These are phyloP conservation scores for Lasiodiplodia hormozganensis DNA, from an alignment of 2,329 filamentous ascomycete genomes.

Conservation along the genomic window DNA sequence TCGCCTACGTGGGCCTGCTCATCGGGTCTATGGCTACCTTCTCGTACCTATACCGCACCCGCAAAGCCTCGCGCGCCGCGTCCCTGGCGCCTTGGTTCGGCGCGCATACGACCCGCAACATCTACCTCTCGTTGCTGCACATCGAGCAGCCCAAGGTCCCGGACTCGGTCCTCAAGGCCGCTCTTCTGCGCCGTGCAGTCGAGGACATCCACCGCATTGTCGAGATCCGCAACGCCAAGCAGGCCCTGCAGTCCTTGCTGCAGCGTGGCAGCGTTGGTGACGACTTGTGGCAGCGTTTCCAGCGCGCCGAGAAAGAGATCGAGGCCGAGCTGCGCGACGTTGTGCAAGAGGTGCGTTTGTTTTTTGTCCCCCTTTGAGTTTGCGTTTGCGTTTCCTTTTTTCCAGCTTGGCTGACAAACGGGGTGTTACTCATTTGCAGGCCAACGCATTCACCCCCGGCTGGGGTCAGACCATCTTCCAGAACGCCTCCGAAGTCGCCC, in stretches of 20 bases:
- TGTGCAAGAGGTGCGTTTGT: slow-evolving; percentile 76
- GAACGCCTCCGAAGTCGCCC: slow-evolving; percentile 92
- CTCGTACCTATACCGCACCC: slow-evolving; percentile 89
- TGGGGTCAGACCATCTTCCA: slow-evolving; percentile 98
- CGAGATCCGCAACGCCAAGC: slow-evolving; percentile 86
- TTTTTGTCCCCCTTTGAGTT: no score
- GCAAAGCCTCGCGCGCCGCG: slow-evolving; percentile 80
- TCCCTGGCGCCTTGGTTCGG: slow-evolving; percentile 95
- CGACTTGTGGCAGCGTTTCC: slow-evolving; percentile 92
- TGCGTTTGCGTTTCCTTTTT: neutral
- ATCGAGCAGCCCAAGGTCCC: slow-evolving; percentile 74
- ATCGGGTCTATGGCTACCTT: slow-evolving; percentile 90
- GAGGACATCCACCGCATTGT: slow-evolving; percentile 95
- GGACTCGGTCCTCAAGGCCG: slow-evolving; percentile 84
- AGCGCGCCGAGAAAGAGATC: slow-evolving; percentile 94
- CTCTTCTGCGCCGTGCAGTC: slow-evolving; percentile 84
- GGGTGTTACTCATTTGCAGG: slow-evolving; percentile 58
- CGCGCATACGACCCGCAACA: slow-evolving; percentile 86
- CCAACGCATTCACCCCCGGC: slow-evolving; percentile 84
- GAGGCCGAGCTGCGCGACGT: slow-evolving; percentile 95
- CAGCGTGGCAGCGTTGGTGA: slow-evolving; percentile 94
- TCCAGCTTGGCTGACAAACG: slow-evolving; percentile 32
- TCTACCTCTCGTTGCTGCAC: slow-evolving; percentile 92
- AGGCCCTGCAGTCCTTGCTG: slow-evolving; percentile 80
- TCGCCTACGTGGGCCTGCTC: slow-evolving; percentile 88